Conservation (phyloP, 139 green algal species). For the Chlorella sorokiniana region DNA sequence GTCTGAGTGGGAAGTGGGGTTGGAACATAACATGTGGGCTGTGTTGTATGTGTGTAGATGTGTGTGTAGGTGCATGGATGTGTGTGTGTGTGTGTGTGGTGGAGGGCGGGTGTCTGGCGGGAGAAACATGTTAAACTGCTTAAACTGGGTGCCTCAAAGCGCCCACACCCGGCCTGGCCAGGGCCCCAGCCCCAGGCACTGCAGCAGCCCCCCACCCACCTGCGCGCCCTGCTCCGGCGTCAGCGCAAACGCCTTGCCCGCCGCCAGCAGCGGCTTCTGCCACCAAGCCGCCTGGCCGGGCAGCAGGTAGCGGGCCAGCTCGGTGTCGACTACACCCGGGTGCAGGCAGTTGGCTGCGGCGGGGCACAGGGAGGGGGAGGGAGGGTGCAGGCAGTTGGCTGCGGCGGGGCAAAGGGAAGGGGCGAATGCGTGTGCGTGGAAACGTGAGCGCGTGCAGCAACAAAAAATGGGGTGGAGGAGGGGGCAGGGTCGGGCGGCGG, state of each 20-base stretch:
- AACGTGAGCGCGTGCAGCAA: no score
- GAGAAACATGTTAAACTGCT: no score
- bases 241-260: slow-evolving; percentile 35
- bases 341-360: slow-evolving; percentile 78
- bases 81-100: no score
- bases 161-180: no score
- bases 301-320: slow-evolving; percentile 59
- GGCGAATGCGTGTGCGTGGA: no score
- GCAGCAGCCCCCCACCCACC: neutral
- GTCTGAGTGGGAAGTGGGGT: slow-evolving; percentile 64
- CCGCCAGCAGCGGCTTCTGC: slow-evolving; percentile 45
- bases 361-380: no score
- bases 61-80: no score
- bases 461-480: no score
- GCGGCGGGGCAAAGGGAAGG: neutral
- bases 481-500: no score
- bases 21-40: no score
- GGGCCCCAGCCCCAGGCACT: neutral
- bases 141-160: no score
- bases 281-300: slow-evolving; percentile 29
- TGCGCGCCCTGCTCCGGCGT: slow-evolving; percentile 20
- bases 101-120: no score
- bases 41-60: neutral
- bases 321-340: slow-evolving; percentile 85
- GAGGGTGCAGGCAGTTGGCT: neutral